A percentile compares a stretch with the other conserved stretches of the same genome.
phyloP scores from a whole-genome alignment of 371 early-diverging fungal species.

The Mortierella sp. region DNA sequence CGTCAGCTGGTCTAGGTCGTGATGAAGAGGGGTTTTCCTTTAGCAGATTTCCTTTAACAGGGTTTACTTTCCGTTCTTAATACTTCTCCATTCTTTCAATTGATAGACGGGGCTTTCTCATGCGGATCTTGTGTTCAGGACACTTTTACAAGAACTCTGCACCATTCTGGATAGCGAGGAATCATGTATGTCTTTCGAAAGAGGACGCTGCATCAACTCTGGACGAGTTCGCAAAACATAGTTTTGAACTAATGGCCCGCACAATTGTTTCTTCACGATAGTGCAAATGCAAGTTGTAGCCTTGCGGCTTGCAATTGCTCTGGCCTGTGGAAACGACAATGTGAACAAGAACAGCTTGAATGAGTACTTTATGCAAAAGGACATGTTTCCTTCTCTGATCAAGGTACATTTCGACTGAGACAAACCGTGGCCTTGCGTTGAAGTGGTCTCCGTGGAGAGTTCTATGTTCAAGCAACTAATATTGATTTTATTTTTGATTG shows the following conservation, averaged over 20 bases:
- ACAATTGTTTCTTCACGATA: background rate
- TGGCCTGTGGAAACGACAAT: conserved; percentile 71
- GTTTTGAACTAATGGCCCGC: background rate
- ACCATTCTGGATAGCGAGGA: conserved; percentile 36
- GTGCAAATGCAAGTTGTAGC: conserved; percentile 51
- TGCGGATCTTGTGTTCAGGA: conserved; percentile 63
- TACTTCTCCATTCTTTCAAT: background rate
- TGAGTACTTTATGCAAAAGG: conserved; percentile 69
- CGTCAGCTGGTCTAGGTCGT: background rate
- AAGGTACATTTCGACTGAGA: conserved; percentile 37
- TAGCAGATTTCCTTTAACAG: background rate
- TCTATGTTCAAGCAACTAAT: background rate
- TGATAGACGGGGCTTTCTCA: conserved; percentile 63
- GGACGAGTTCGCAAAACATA: background rate
- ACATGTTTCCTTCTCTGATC: conserved; percentile 60
- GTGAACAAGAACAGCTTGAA: conserved; percentile 72
- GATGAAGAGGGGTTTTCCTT: too few species aligned
- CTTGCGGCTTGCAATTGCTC: conserved; percentile 59
- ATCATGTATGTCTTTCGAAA: conserved; percentile 31
- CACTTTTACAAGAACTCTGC: conserved; percentile 55
- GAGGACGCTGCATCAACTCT: background rate
- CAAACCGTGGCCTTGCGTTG: background rate
- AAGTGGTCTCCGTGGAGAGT: background rate
- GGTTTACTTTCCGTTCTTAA: background rate
- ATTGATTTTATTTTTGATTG: background rate